Evolutionary conservation across 2,329 filamentous ascomycete genomes (phyloP), one percentile per base, ranked within the genome.

Genomic region (Neurospora sp.): DNA sequence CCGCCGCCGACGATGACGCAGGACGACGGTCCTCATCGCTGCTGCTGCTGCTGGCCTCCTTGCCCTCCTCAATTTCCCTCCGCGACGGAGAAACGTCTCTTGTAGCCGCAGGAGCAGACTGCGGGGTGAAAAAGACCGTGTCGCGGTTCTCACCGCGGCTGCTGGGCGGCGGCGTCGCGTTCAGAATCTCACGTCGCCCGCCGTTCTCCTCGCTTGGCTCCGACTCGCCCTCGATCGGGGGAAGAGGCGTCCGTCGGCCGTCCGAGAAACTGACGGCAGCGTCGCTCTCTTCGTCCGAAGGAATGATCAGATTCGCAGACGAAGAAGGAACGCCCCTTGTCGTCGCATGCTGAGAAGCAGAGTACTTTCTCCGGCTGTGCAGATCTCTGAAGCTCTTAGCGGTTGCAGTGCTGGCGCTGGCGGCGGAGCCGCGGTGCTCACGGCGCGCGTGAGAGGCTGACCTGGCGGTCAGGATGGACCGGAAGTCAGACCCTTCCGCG

Each of bases 331-430:
- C 52, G 0, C 79, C 79, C 3, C 76, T 77, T 65, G 80, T 80
- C 73, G 83, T 82, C 62, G 82, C 80, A 37, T 82, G 80, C 69
- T 86, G 83, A 8, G 84, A 83, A 1, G 85, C 83, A 17, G 86
- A 86, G 76, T 86, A 88, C 74, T 87, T 88, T 62, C 86, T 36
- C 33, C 33, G 33, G 33, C 33, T 81, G 74, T 89, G 86, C 39
- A 90, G 80, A 46, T 89, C 87, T 46, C 86, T 83, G 76, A 90
- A 89, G 74, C 89, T 91, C 74, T 85, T 82, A 1, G 88, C 88
- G 2, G 90, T 91, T 19, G 88, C 86, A 11, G 89, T 91, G 78
- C 88, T 91, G 15, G 84, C 84, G 73, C 89, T 92, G 23, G 88
- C 86, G 17, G 85, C 81, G 1, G 90, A 92, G 57, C 83, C 86